Evolutionary conservation across 805 yeast genomes (phyloP).

Genomic region (Saccharomycopsis schoenii): DNA sequence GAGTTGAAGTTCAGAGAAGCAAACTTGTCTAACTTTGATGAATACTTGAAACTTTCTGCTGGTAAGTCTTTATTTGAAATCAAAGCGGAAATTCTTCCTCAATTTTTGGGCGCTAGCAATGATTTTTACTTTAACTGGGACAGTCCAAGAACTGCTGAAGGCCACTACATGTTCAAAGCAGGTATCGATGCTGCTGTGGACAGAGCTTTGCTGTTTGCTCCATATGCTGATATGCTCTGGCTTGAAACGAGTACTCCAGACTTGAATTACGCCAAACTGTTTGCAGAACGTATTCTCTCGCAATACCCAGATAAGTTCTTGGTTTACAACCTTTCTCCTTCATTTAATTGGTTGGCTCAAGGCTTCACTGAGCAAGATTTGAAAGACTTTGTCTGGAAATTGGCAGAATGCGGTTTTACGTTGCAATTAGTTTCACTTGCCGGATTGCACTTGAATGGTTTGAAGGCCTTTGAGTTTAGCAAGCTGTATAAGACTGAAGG

Average conservation of each 20-base stretch:
- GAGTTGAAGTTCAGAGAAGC: constrained; percentile 23
- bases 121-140: constrained; percentile 47
- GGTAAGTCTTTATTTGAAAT: constrained; percentile 17
- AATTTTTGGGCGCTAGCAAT: constrained; percentile 4
- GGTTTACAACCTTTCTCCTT: constrained; percentile 52
- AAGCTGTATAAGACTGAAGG: constrained; percentile 40
- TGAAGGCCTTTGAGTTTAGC: constrained; percentile 42
- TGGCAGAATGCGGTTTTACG: constrained; percentile 48
- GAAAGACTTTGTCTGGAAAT: constrained; percentile 39
- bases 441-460: constrained; percentile 46
- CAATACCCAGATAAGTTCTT: constrained; percentile 43
- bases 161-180: constrained; percentile 39
- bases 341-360: constrained; percentile 50
- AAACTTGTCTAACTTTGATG: constrained; percentile 24
- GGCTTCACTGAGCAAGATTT: constrained; percentile 41
- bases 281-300: constrained; percentile 38
- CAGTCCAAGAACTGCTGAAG: constrained; percentile 48
- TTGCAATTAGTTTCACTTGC: constrained; percentile 53
- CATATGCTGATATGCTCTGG: constrained; percentile 53
- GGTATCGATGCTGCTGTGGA: constrained; percentile 46
- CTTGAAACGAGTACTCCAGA: constrained; percentile 53
- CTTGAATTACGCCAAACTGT: constrained; percentile 36
- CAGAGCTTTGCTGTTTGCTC: constrained; percentile 45
- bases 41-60: constrained; percentile 23
- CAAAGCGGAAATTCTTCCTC: constrained; percentile 14